phyloP scores from a whole-genome alignment of 2,329 filamentous ascomycete species.

The Stagonosporopsis rhizophila region DNA sequence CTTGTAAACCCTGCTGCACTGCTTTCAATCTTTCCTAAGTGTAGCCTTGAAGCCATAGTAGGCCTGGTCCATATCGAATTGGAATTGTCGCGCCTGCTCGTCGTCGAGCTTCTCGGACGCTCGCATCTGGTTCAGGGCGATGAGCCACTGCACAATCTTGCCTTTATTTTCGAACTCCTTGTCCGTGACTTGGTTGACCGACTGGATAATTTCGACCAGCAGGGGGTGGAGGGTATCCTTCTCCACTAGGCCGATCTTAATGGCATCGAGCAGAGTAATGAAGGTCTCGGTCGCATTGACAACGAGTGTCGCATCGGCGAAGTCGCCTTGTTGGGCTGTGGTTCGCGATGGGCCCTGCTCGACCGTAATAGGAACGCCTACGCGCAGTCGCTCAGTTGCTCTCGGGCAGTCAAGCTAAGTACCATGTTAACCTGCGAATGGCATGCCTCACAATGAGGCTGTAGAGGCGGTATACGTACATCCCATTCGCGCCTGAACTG shows the following conservation, averaged over 20 bases:
- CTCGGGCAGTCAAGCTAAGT: constrained; percentile 87
- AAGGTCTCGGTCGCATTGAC: constrained; percentile 95
- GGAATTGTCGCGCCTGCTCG: constrained; percentile 85
- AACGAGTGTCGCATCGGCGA: constrained; percentile 71
- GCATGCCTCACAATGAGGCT: background rate
- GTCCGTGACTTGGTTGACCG: constrained; percentile 95
- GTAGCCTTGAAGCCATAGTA: constrained; percentile 93
- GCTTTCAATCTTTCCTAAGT: constrained; percentile 56
- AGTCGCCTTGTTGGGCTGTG: constrained; percentile 47
- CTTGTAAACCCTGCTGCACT: background rate
- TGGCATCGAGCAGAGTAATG: constrained; percentile 94
- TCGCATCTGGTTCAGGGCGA: constrained; percentile 96
- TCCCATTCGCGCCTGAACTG: constrained; percentile 92
- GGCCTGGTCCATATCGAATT: constrained; percentile 91
- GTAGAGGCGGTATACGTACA: constrained; percentile 61
- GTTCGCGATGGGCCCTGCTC: constrained; percentile 62
- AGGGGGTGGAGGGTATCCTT: constrained; percentile 97
- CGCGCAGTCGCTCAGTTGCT: constrained; percentile 88
- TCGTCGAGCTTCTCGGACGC: constrained; percentile 89
- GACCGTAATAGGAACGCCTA: constrained; percentile 88
- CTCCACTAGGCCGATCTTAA: constrained; percentile 88
- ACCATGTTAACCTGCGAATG: constrained; percentile 22
- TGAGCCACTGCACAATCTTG: constrained; percentile 99
- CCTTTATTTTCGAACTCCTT: constrained; percentile 92
- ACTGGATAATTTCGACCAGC: constrained; percentile 93